Evolutionary conservation across 2,329 filamentous ascomycete genomes (phyloP).

Genomic region (Trichoderma sp.): DNA sequence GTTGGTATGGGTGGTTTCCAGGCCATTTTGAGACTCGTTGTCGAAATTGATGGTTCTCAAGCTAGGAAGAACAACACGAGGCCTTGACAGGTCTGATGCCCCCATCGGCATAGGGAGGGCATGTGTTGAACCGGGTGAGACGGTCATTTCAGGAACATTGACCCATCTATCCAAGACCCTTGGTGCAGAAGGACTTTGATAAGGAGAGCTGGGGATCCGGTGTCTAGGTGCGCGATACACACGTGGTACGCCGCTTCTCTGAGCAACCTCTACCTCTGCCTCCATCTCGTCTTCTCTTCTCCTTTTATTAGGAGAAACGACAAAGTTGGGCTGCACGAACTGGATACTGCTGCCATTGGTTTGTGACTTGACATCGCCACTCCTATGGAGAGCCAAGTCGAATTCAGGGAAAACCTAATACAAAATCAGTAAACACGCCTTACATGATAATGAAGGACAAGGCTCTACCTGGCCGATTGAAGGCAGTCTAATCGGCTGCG

Average conservation of each 20-base stretch:
- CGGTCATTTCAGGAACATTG: constrained; percentile 23
- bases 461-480: constrained; percentile 50
- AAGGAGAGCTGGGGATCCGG: constrained; percentile 2
- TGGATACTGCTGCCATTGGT: neutral
- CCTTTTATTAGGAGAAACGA: constrained; percentile 50
- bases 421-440: constrained; percentile 23
- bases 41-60: constrained; percentile 41
- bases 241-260: constrained; percentile 47
- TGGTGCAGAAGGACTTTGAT: neutral
- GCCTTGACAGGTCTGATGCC: constrained; percentile 34
- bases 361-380: neutral
- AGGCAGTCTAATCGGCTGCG: constrained; percentile 45
- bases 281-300: constrained; percentile 45
- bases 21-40: constrained; percentile 26
- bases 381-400: constrained; percentile 24
- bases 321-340: constrained; percentile 44
- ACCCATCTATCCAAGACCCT: constrained; percentile 36
- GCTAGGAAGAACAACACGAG: constrained; percentile 40
- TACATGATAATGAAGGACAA: neutral
- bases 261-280: constrained; percentile 37
- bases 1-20: neutral
- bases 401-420: constrained; percentile 47
- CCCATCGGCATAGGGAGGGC: constrained; percentile 34
- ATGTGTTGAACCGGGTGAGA: neutral
- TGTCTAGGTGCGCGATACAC: constrained; percentile 40